Evolutionary conservation across 2,329 filamentous ascomycete genomes (phyloP).

Genomic region (Chalara sp.): DNA sequence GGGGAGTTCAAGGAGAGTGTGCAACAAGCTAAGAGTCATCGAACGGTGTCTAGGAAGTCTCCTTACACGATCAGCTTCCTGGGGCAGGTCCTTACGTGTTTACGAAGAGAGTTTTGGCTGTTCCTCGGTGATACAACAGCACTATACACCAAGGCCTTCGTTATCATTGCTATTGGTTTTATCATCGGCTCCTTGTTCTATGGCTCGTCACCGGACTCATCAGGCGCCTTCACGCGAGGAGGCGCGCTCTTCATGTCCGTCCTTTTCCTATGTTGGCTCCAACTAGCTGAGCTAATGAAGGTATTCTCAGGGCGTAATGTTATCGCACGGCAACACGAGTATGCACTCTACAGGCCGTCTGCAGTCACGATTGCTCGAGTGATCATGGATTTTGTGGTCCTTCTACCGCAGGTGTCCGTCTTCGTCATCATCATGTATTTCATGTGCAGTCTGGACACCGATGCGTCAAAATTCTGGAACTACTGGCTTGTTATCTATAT

Average conservation of each 20-base stretch:
- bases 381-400: slow-evolving; percentile 54
- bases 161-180: slow-evolving; percentile 66
- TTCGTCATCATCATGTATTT: slow-evolving; percentile 62
- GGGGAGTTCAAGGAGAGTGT: slow-evolving; percentile 61
- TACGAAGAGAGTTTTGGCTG: slow-evolving; percentile 71
- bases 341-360: slow-evolving; percentile 64
- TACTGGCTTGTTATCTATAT: slow-evolving; percentile 59
- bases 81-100: slow-evolving; percentile 62
- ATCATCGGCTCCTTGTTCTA: slow-evolving; percentile 79
- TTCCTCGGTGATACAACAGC: slow-evolving; percentile 68
- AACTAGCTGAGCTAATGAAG: slow-evolving; percentile 72
- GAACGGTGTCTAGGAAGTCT: slow-evolving; percentile 60
- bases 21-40: slow-evolving; percentile 55
- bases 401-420: slow-evolving; percentile 50
- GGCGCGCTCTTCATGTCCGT: slow-evolving; percentile 62
- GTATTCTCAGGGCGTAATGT: slow-evolving; percentile 66
- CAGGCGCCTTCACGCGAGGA: slow-evolving; percentile 55
- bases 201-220: slow-evolving; percentile 51
- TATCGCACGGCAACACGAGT: slow-evolving; percentile 60
- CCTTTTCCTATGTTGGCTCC: slow-evolving; percentile 62
- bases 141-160: slow-evolving; percentile 72
- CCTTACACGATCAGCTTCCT: slow-evolving; percentile 71
- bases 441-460: slow-evolving; percentile 50
- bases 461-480: slow-evolving; percentile 58
- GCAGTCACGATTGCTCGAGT: slow-evolving; percentile 59